Evolutionary conservation across 352 stramenopile genomes (phyloP).

Genomic region (Phytophthora megakarya): DNA sequence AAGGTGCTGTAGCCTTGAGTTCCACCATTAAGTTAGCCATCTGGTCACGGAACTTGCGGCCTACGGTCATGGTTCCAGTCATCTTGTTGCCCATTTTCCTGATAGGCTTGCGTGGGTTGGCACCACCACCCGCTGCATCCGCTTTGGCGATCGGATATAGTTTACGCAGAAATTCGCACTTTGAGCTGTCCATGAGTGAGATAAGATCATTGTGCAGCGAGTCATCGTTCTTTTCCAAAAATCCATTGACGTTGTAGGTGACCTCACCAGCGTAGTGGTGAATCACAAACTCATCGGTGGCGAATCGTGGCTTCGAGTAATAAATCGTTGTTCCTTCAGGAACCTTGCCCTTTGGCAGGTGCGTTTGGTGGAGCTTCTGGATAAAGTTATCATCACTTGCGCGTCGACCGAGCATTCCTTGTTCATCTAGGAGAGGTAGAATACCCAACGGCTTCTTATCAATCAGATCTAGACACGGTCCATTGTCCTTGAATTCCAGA

Average conservation of each 20-base stretch:
- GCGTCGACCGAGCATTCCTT: conserved; percentile 92
- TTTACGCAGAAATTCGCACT: conserved; percentile 78
- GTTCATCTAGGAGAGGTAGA: conserved; percentile 95
- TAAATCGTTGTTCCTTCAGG: conserved; percentile 79
- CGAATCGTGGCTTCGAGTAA: conserved; percentile 86
- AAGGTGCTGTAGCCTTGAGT: conserved; percentile 79
- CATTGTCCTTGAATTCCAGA: conserved; percentile 94
- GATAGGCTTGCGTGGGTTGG: conserved; percentile 71
- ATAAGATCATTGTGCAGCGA: conserved; percentile 93
- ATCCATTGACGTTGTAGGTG: conserved; percentile 95
- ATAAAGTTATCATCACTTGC: conserved; percentile 93
- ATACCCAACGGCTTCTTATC: conserved; percentile 94
- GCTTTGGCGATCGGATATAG: conserved; percentile 68
- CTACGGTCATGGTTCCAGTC: conserved; percentile 90
- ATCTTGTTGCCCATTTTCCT: conserved; percentile 86
- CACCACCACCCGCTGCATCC: conserved; percentile 34
- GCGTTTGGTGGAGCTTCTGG: conserved; percentile 91
- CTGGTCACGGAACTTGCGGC: conserved; percentile 90
- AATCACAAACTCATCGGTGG: conserved; percentile 95
- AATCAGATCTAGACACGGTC: conserved; percentile 92
- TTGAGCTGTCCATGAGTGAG: conserved; percentile 86
- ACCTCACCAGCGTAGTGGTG: conserved; percentile 97
- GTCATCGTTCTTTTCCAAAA: conserved; percentile 99
- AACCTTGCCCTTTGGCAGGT: conserved; percentile 79
- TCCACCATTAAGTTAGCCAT: conserved; percentile 90